phyloP scores from a whole-genome alignment of 129 eudicot genomes.

The Heracleum sosnowskyi region DNA sequence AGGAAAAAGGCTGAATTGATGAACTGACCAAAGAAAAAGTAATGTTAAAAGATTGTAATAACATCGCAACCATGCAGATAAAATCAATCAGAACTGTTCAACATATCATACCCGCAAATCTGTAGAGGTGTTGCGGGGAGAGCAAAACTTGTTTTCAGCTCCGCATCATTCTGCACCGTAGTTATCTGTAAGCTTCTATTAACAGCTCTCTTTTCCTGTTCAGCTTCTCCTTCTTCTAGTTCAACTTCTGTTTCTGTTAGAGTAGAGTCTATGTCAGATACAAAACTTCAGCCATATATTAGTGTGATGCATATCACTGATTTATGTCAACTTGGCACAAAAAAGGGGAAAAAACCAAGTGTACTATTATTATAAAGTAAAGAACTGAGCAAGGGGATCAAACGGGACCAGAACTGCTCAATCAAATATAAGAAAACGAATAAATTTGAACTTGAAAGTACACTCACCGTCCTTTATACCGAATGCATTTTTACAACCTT shows the following conservation, averaged over 20 bases:
- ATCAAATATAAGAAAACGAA: neutral
- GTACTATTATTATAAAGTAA: neutral
- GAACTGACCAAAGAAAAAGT: conserved; percentile 23
- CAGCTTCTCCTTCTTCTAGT: conserved; percentile 41
- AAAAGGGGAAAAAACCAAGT: neutral
- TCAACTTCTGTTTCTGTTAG: conserved; percentile 52
- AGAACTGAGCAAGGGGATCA: neutral
- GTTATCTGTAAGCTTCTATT: conserved; percentile 34
- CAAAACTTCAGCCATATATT: neutral
- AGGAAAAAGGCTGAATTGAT: conserved; percentile 38
- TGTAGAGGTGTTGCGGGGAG: conserved; percentile 71
- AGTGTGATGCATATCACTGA: neutral
- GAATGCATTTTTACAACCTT: conserved; percentile 96
- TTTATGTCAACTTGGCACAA: neutral
- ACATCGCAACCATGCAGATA: neutral
- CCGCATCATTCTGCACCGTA: conserved; percentile 30
- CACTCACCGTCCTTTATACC: conserved; percentile 89
- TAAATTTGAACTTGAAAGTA: conserved; percentile 3
- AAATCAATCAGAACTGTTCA: neutral
- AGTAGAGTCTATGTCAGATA: conserved; percentile 17
- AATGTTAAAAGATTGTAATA: neutral
- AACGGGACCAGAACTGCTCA: neutral
- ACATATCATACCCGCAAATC: conserved; percentile 39
- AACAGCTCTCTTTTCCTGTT: conserved; percentile 30
- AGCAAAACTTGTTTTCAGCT: conserved; percentile 35